Base-by-base conservation (phyloP, 495 filamentous ascomycete genomes). In the Daldinia loculata region DNA sequence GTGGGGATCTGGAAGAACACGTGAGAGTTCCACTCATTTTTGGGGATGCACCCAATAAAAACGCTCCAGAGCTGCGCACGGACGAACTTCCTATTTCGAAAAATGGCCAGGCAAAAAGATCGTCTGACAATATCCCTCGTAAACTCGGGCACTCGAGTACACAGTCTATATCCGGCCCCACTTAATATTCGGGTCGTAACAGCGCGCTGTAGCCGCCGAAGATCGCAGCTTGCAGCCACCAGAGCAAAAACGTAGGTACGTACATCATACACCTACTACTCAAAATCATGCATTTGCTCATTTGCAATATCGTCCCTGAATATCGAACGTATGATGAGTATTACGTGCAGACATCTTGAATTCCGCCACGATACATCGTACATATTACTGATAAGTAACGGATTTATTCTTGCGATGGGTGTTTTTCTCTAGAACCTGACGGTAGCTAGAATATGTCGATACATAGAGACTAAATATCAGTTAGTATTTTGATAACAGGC, bases 191-290 rank as follows among this genome's bases (percentile, higher is more conserved):
- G 64, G 70, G 56, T 72, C 61, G 61, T 52, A 68, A 68, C 64
- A 62, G 61, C 61, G 69, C 69, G 70, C 70, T 69, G 70, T 72
- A 72, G 65, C 70, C 70, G 70, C 70, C 70, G 70, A 72, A 65
- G 70, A 72, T 69, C 70, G 70, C 65, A 72, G 70, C 65, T 57
- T 61, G 64, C 59, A 64, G 64, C 50, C 30, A 48, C 43, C 9
- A 48, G 43, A 19, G 17, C 19, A 48, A 24, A 48, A 48, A 48
- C 43, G 24, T 4, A 45, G 8, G n/a, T 45, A 52, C 24, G 14
- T 52, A 29, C 50, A n/a, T 53, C 17, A 19, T 3, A 29, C 27
- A 29, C 27, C 27, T 29, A 29, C 17, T 45, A 45, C 14, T 52
- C 7, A 50, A 56, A 53, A 30, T 11, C 36, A 17, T 63, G 38